These are phyloP conservation scores for Suillus discolor DNA, from an alignment of 768 basidiomycete species.

Conservation along the genomic window DNA sequence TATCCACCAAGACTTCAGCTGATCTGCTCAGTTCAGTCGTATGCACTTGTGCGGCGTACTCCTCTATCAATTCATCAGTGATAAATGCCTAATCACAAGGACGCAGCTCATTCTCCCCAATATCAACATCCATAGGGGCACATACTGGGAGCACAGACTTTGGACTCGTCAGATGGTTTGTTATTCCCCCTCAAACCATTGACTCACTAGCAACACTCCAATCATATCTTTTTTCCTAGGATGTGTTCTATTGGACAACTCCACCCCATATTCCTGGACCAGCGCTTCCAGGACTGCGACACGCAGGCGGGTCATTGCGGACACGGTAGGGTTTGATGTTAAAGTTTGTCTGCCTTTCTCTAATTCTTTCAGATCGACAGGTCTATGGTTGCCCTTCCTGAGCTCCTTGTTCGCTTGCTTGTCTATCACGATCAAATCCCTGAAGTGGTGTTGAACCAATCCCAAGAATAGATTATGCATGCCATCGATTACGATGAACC, in stretches of 20 bases:
- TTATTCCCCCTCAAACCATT: not conserved
- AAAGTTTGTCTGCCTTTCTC: not conserved
- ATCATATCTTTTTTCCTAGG: slow-evolving; percentile 2
- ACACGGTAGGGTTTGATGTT: not conserved
- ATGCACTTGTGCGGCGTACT: not conserved
- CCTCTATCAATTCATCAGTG: not conserved
- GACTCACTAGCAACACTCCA: not conserved
- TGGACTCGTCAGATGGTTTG: too few relatives aligned
- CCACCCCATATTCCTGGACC: not conserved
- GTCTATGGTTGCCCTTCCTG: not conserved
- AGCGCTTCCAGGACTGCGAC: not conserved
- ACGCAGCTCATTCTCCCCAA: not conserved
- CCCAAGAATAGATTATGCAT: slow-evolving; percentile 40
- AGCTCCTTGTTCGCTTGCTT: slow-evolving; percentile 8
- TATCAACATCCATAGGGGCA: not conserved
- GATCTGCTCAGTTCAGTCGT: not conserved
- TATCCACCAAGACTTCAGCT: not conserved
- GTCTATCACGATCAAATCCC: slow-evolving; percentile 13
- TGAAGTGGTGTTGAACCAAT: slow-evolving; percentile 13
- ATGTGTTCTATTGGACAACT: too few relatives aligned
- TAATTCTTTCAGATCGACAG: slow-evolving; percentile 2
- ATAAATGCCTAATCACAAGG: not conserved
- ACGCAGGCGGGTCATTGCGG: not conserved
- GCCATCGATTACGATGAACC: slow-evolving; percentile 31
- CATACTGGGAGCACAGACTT: not conserved